Evolutionary conservation across 208 protist genomes (phyloP).

Genomic region (Endotrypanum monterogeii): DNA sequence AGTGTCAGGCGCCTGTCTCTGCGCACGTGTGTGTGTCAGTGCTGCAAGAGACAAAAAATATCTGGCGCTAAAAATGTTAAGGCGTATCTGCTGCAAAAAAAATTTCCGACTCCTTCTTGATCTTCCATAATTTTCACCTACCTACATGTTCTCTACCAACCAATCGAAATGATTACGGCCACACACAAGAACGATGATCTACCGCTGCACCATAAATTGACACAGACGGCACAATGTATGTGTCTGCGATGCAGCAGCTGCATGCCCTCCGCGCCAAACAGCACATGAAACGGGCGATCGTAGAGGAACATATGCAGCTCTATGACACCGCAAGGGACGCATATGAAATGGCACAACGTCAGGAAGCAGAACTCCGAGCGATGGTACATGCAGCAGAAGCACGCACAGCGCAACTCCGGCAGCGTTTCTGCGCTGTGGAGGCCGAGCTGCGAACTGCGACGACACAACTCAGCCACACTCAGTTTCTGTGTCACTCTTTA

Average conservation of each 20-base stretch:
- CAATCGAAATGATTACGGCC: too few relatives aligned
- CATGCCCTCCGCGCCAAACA: conserved; percentile 27
- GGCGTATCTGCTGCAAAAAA: too few relatives aligned
- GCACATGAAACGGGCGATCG: conserved; percentile 3
- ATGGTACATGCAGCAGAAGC: conserved; percentile 20
- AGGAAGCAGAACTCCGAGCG: conserved; percentile 40
- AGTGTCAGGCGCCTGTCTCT: too few relatives aligned
- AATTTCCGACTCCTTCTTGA: too few relatives aligned
- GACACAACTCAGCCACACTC: conserved; percentile 14
- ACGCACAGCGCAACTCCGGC: conserved; percentile 2
- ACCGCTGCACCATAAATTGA: not conserved
- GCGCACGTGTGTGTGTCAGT: too few relatives aligned
- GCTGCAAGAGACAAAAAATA: too few relatives aligned
- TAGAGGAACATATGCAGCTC: conserved; percentile 17
- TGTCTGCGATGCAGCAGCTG: conserved; percentile 45
- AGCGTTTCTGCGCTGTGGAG: conserved; percentile 5
- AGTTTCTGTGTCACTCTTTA: conserved; percentile 16
- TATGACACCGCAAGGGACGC: conserved; percentile 12
- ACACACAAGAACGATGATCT: too few relatives aligned
- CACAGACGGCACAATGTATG: conserved; percentile 15
- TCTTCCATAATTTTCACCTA: too few relatives aligned
- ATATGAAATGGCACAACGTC: conserved; percentile 19
- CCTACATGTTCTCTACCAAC: too few relatives aligned
- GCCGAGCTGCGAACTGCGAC: conserved; percentile 8
- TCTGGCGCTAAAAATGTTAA: too few relatives aligned